Evolutionary conservation across 768 basidiomycete species (phyloP), one percentile per base, ranked within the genome.

Genomic region (Tulasnella sp.): DNA sequence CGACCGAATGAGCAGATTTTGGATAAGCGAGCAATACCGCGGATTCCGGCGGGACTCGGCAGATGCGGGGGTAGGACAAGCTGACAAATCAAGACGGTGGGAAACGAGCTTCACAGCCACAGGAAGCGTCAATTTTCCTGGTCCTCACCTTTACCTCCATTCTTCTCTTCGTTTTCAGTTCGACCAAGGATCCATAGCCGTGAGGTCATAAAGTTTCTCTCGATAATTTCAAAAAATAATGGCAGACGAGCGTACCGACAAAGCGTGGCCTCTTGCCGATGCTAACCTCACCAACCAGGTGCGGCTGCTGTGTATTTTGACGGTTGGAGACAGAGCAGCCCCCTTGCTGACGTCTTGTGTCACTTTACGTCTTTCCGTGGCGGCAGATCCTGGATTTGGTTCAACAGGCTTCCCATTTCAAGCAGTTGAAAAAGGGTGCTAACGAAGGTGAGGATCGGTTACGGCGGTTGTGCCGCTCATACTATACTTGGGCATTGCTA

Each of bases 361-460:
- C 36, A 19, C 40, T 22, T 59, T 59, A 59, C 52, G 52, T 59
- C 52, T 77, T 34, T 40, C 42, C 3, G 32, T 34, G 34, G n/a
- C n/a, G n/a, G 3, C 71, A 96, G 94, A 97, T 98, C 78, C 86
- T 99, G 70, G 96, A 98, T 78, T 85, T 98, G 72, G 91, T 97
- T 37, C 94, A 97, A 79, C 92, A 96, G 82, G 95, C 96, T 47
- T 84, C 87, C n/a, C 90, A 95, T 81, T 97, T 96, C 84, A 98
- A 98, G 83, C 95, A 98, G 81, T 83, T 98, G 64, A 98, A 98
- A 84, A 98, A 98, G 83, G 96, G 97, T 74, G 97, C 97, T 52
- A 99, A 99, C 81, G 97, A 99, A 87, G 92, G 93, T 92, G 4
- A 1, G 67, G n/a, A n/a, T n/a, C n/a, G n/a, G n/a, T n/a, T n/a